Evolutionary conservation across 768 basidiomycete genomes (phyloP).

Genomic region (Mycena leptocephala): DNA sequence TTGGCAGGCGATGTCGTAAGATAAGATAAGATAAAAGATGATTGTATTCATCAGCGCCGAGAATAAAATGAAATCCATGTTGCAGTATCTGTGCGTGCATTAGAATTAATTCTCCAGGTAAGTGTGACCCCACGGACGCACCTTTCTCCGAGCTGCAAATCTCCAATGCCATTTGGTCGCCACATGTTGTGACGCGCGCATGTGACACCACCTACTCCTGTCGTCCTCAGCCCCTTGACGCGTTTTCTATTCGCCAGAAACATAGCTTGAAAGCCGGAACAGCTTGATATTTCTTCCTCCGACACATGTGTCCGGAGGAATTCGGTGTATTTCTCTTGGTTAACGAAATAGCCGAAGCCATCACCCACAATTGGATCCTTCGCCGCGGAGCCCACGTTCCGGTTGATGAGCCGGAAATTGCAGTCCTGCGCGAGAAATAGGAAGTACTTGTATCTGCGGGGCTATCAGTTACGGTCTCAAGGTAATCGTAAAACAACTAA

Average conservation of each 20-base stretch:
- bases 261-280: constrained; percentile 20
- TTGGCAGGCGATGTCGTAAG: constrained; percentile 33
- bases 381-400: background rate
- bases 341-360: background rate
- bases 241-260: constrained; percentile 16
- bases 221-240: constrained; percentile 8
- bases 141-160: constrained; percentile 35
- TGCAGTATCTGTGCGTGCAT: constrained; percentile 4
- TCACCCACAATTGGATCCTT: background rate
- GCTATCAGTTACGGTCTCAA: too few species aligned
- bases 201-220: constrained; percentile 22
- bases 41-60: background rate
- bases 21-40: constrained; percentile 17
- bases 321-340: background rate
- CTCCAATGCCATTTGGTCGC: constrained; percentile 30
- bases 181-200: constrained; percentile 34
- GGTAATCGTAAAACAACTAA: background rate
- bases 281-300: constrained; percentile 15
- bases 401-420: constrained; percentile 3
- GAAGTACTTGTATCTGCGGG: background rate
- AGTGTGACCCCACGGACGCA: background rate
- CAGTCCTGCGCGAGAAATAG: constrained; percentile 13
- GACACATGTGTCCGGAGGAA: background rate
- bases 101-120: background rate
- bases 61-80: constrained; percentile 37